phyloP scores from a whole-genome alignment of 352 stramenopile species.

The Phytophthora fragariae region DNA sequence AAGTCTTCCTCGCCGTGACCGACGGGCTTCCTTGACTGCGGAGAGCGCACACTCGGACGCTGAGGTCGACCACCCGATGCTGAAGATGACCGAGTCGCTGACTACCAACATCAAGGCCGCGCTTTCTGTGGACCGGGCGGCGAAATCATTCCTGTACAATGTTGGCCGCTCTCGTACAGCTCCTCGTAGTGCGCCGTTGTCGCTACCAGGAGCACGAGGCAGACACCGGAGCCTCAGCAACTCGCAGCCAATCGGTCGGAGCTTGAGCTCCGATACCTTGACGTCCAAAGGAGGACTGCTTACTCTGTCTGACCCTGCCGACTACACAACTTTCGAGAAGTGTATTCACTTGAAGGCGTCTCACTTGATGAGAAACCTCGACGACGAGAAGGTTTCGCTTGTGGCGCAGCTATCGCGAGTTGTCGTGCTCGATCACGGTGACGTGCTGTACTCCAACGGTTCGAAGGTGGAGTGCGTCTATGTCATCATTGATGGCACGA shows the following conservation, averaged over 20 bases:
- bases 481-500: conserved; percentile 75
- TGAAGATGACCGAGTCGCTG: conserved; percentile 65
- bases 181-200: conserved; percentile 37
- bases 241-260: conserved; percentile 33
- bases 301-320: conserved; percentile 51
- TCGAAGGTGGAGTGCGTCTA: conserved; percentile 61
- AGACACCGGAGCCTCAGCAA: conserved; percentile 57
- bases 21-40: conserved; percentile 44
- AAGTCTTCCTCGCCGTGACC: conserved; percentile 65
- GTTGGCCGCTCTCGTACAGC: conserved; percentile 59
- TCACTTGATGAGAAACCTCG: conserved; percentile 82
- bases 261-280: conserved; percentile 32
- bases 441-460: conserved; percentile 62
- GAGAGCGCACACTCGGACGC: conserved; percentile 22
- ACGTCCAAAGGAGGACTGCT: conserved; percentile 38
- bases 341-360: conserved; percentile 87
- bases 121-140: conserved; percentile 68
- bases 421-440: conserved; percentile 59
- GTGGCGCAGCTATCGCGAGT: conserved; percentile 80
- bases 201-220: conserved; percentile 37
- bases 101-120: conserved; percentile 71
- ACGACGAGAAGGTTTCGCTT: conserved; percentile 85
- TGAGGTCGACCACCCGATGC: conserved; percentile 46
- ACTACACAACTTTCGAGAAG: conserved; percentile 88
- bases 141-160: conserved; percentile 82